Conservation (phyloP, 2,329 filamentous ascomycete genomes). For the Aspergillus luchuensis region DNA sequence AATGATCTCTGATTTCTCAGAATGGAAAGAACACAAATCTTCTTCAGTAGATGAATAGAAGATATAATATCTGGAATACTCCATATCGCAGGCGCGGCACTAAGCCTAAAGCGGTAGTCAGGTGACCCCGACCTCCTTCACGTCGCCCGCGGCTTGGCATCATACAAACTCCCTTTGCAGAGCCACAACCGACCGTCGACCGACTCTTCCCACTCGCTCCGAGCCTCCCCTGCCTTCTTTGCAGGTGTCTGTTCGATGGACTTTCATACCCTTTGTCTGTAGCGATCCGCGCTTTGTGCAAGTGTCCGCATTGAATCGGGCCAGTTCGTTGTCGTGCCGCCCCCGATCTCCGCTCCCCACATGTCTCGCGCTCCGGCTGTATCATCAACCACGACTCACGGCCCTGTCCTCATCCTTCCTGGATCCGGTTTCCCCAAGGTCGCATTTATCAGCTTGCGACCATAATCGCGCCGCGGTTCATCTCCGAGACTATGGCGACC, state of each 20-base stretch:
- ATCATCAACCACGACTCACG: slow-evolving; percentile 37
- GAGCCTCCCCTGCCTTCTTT: slow-evolving; percentile 23
- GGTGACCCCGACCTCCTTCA: slow-evolving; percentile 30
- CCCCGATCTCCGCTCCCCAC: slow-evolving; percentile 44
- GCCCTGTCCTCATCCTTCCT: slow-evolving; percentile 32
- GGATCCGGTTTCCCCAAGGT: slow-evolving; percentile 29
- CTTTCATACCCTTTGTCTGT: slow-evolving; percentile 23
- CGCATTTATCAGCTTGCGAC: slow-evolving; percentile 23
- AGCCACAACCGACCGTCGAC: slow-evolving; percentile 24
- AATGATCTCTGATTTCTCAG: no score
- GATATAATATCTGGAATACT: no score
- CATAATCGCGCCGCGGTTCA: slow-evolving; percentile 22
- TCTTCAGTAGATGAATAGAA: no score
- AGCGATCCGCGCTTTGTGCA: slow-evolving; percentile 24
- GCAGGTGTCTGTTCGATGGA: slow-evolving; percentile 31
- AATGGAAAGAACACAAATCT: no score
- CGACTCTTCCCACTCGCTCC: slow-evolving; percentile 18
- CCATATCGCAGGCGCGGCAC: background rate
- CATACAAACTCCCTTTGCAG: slow-evolving; percentile 38
- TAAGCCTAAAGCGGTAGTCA: slow-evolving; percentile 27
- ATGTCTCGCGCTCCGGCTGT: slow-evolving; percentile 48
- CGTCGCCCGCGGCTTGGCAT: slow-evolving; percentile 42
- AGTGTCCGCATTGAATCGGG: slow-evolving; percentile 27
- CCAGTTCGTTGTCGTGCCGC: slow-evolving; percentile 32
- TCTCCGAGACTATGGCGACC: slow-evolving; percentile 44